Percentiles rank a stretch among this genome's conserved stretches.
Conservation (phyloP, 23 red algal species). For the Chondrus crispus region DNA sequence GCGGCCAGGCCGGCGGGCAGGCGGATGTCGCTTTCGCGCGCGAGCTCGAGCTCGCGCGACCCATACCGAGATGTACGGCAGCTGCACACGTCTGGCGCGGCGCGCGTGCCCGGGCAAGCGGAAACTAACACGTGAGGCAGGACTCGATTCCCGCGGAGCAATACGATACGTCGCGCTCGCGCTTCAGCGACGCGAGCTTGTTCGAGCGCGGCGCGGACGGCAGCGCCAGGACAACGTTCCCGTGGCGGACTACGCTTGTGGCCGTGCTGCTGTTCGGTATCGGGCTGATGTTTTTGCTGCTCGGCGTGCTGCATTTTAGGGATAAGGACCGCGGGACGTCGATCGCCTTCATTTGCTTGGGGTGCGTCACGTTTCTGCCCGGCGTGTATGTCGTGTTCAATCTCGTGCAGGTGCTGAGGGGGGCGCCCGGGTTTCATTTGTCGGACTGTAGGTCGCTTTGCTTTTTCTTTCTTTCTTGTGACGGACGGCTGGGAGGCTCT, state of each 20-base stretch:
- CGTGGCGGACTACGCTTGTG: slow-evolving; percentile 58
- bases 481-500: not conserved
- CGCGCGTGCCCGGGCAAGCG: too few species aligned
- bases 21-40: too few species aligned
- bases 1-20: too few species aligned
- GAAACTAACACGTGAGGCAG: slow-evolving; percentile 5
- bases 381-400: slow-evolving; percentile 53
- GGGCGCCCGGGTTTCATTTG: slow-evolving; percentile 58
- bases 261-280: slow-evolving; percentile 50
- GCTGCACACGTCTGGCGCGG: not conserved
- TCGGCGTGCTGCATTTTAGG: slow-evolving; percentile 61
- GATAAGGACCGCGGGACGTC: slow-evolving; percentile 20
- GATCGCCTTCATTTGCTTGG: slow-evolving; percentile 33
- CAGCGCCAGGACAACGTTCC: not conserved
- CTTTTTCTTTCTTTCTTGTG: not conserved
- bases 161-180: slow-evolving; percentile 32
- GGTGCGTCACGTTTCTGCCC: slow-evolving; percentile 41
- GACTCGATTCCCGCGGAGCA: slow-evolving; percentile 41
- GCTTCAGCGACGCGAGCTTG: slow-evolving; percentile 41
- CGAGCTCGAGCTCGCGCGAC: too few species aligned
- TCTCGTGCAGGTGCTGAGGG: slow-evolving; percentile 32
- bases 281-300: slow-evolving; percentile 47
- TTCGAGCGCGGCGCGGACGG: slow-evolving; percentile 7
- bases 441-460: slow-evolving; percentile 38
- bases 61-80: not conserved